Conservation (phyloP, 345 rosid species). For the Ailanthus altissimus region DNA sequence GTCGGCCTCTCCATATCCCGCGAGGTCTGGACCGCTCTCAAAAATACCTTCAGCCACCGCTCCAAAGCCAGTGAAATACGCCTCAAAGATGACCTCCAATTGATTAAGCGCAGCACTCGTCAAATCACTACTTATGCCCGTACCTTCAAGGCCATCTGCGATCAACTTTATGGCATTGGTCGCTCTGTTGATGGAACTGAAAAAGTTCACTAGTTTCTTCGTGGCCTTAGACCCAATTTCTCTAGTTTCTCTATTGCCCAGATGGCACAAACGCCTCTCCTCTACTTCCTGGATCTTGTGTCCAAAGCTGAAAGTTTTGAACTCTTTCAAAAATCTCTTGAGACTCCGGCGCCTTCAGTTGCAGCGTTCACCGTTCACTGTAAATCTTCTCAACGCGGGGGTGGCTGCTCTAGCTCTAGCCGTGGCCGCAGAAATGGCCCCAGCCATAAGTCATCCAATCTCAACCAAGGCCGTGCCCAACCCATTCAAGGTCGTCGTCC, state of each 20-base stretch:
- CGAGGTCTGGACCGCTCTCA: background rate
- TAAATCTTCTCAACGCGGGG: background rate
- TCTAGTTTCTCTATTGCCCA: background rate
- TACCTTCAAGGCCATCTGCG: conserved; percentile 3
- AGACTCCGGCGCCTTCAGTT: background rate
- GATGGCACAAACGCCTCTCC: conserved; percentile 1
- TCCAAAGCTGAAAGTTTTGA: conserved; percentile 6
- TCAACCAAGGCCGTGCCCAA: background rate
- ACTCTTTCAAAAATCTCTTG: background rate
- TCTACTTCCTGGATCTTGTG: background rate
- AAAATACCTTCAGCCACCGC: background rate
- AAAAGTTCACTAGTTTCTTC: background rate
- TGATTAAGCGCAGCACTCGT: background rate
- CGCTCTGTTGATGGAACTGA: background rate
- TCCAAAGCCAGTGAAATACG: background rate
- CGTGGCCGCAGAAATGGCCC: background rate
- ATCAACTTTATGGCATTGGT: background rate
- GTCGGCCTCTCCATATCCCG: background rate
- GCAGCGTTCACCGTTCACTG: background rate
- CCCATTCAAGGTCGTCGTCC: background rate
- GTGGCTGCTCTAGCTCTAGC: background rate
- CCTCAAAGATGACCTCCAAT: background rate
- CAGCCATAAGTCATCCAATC: background rate
- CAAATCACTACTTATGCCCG: background rate
- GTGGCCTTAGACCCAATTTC: background rate